Conservation (phyloP, 805 yeast species). For the Kuraishia ogatae region DNA sequence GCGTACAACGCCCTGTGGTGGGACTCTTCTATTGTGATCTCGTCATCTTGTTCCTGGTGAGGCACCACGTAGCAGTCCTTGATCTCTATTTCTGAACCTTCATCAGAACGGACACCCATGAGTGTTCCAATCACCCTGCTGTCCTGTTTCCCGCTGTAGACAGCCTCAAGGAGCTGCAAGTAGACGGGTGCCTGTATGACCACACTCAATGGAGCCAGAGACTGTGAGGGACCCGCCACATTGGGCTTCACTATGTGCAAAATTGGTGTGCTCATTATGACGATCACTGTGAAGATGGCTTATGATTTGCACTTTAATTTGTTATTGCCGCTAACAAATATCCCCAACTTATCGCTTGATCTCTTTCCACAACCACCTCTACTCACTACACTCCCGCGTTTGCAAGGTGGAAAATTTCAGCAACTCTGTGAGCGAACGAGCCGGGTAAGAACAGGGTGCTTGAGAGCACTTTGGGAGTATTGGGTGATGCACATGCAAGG, state of each 20-base stretch:
- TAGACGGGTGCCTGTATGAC: slow-evolving; percentile 62
- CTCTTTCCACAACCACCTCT: not conserved
- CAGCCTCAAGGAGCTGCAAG: slow-evolving; percentile 68
- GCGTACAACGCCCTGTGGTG: slow-evolving; percentile 64
- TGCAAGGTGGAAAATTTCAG: not conserved
- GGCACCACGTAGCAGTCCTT: slow-evolving; percentile 78
- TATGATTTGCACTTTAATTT: not conserved
- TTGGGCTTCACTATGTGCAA: slow-evolving; percentile 38
- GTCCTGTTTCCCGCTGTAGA: slow-evolving; percentile 36
- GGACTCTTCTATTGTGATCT: slow-evolving; percentile 69
- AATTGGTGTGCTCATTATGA: not conserved
- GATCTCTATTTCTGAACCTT: slow-evolving; percentile 66
- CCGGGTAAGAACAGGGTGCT: not conserved
- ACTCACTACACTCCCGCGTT: not conserved
- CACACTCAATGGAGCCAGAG: slow-evolving; percentile 38
- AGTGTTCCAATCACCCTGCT: slow-evolving; percentile 76
- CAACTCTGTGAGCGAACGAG: not conserved
- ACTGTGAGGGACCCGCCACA: slow-evolving; percentile 23
- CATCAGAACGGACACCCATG: slow-evolving; percentile 75
- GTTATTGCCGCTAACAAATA: no score
- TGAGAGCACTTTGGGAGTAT: not conserved
- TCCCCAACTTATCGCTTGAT: not conserved
- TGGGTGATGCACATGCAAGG: not conserved
- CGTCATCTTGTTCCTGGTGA: slow-evolving; percentile 65
- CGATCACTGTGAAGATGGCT: not conserved